These are phyloP conservation scores for Agaricus blazei DNA, from an alignment of 768 basidiomycete species.

Conservation along the genomic window DNA sequence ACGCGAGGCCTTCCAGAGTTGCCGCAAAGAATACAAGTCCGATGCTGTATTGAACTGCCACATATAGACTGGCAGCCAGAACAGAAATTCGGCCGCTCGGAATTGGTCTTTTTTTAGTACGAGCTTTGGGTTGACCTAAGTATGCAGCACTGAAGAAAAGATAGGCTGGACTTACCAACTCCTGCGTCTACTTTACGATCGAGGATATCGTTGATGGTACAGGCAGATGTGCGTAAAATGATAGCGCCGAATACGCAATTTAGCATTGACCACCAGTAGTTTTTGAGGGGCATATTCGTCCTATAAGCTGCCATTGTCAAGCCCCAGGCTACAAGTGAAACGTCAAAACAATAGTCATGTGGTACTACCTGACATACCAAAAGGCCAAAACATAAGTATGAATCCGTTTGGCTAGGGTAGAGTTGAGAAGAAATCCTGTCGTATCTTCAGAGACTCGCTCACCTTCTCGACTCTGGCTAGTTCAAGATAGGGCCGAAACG, in stretches of 20 bases:
- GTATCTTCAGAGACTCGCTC: not conserved
- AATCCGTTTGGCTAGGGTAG: conserved; percentile 40
- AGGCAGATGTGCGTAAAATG: conserved; percentile 41
- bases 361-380: conserved; percentile 25
- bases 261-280: conserved; percentile 25
- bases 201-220: conserved; percentile 53
- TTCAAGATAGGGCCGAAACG: conserved; percentile 39
- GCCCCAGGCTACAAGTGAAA: conserved; percentile 35
- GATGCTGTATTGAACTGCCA: conserved; percentile 34
- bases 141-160: not conserved
- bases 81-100: conserved; percentile 45
- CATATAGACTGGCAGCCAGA: conserved; percentile 31
- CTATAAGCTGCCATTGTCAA: conserved; percentile 45
- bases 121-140: conserved; percentile 25
- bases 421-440: not conserved
- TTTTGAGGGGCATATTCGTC: conserved; percentile 22
- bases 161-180: conserved; percentile 35
- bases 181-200: conserved; percentile 48
- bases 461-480: conserved; percentile 48
- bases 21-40: conserved; percentile 35
- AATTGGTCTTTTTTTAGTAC: conserved; percentile 43
- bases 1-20: conserved; percentile 29
- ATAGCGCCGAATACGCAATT: conserved; percentile 36
- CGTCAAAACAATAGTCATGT: not conserved
- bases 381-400: conserved; percentile 51